phyloP scores from a whole-genome alignment of 257 asterid species.

The Penstemon newberryi region DNA sequence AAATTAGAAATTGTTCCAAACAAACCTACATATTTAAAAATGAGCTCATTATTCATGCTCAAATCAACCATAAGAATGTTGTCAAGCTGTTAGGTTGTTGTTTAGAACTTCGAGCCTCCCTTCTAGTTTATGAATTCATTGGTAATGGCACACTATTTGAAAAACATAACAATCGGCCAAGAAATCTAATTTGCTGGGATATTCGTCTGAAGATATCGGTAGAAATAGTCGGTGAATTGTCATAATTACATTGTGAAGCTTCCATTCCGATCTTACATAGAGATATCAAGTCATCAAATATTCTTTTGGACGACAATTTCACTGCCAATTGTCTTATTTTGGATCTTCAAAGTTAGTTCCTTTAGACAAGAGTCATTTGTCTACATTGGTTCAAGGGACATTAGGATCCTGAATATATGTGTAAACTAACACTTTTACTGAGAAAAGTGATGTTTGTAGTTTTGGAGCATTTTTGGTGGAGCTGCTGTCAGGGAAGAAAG shows the following conservation, averaged over 20 bases:
- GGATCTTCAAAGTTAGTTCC: conserved; percentile 41
- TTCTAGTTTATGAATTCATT: conserved; percentile 37
- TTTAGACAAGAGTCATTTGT: conserved; percentile 16
- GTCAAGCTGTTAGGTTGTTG: conserved; percentile 43
- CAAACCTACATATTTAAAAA: conserved; percentile 42
- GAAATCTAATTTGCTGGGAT: conserved; percentile 21
- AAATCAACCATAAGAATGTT: conserved; percentile 35
- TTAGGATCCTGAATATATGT: conserved; percentile 25
- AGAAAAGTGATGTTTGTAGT: conserved; percentile 33
- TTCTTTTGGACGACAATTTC: conserved; percentile 32
- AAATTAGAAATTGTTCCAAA: conserved; percentile 7
- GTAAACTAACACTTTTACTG: conserved; percentile 13
- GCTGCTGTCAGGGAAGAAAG: conserved; percentile 31
- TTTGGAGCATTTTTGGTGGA: conserved; percentile 38
- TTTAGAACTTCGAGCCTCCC: conserved; percentile 34
- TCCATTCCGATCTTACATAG: conserved; percentile 38
- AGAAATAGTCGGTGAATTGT: conserved; percentile 30
- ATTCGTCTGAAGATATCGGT: conserved; percentile 26
- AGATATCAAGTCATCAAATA: conserved; percentile 37
- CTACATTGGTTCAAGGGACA: conserved; percentile 30
- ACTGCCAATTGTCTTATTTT: conserved; percentile 32
- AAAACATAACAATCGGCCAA: conserved; percentile 15
- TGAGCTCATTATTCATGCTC: conserved; percentile 37
- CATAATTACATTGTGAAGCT: conserved; percentile 33
- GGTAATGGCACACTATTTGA: conserved; percentile 32